phyloP scores from a whole-genome alignment of 495 filamentous ascomycete species.

The Neurospora sp. region DNA sequence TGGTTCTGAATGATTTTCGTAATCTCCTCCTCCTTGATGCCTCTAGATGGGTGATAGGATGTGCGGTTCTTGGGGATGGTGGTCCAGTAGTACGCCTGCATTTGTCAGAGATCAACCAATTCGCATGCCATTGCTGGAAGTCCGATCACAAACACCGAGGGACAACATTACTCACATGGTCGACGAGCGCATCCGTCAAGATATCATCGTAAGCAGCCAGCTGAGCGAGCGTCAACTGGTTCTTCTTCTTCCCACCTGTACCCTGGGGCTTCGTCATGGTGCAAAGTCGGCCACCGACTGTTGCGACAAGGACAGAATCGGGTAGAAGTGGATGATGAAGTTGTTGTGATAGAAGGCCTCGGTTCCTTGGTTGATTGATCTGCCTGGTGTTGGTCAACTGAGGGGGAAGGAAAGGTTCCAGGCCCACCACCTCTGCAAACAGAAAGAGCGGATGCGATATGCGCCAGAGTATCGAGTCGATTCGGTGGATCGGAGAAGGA shows the following conservation, averaged over 20 bases:
- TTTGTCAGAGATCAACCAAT: neutral
- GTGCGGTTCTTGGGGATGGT: conserved; percentile 87
- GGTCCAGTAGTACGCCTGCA: conserved; percentile 88
- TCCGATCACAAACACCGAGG: neutral
- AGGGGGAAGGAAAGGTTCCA: neutral
- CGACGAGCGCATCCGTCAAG: conserved; percentile 88
- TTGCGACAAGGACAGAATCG: neutral
- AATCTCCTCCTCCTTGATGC: conserved; percentile 71
- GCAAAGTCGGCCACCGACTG: neutral
- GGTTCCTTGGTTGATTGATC: neutral
- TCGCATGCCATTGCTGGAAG: neutral
- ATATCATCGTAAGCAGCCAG: conserved; percentile 92
- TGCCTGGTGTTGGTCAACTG: neutral
- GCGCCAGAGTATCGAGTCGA: neutral
- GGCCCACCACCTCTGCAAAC: neutral
- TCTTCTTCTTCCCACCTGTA: conserved; percentile 35
- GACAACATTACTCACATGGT: conserved; percentile 57
- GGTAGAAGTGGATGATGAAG: neutral
- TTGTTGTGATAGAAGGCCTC: neutral
- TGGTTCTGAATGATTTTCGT: conserved; percentile 65
- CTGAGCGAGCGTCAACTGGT: conserved; percentile 73
- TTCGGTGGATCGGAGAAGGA: neutral
- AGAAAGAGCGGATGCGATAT: neutral
- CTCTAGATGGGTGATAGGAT: conserved; percentile 74
- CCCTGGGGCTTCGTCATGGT: conserved; percentile 12